Evolutionary conservation across 2,329 filamentous ascomycete species (phyloP).

Genomic region (Mariannaea elegans): DNA sequence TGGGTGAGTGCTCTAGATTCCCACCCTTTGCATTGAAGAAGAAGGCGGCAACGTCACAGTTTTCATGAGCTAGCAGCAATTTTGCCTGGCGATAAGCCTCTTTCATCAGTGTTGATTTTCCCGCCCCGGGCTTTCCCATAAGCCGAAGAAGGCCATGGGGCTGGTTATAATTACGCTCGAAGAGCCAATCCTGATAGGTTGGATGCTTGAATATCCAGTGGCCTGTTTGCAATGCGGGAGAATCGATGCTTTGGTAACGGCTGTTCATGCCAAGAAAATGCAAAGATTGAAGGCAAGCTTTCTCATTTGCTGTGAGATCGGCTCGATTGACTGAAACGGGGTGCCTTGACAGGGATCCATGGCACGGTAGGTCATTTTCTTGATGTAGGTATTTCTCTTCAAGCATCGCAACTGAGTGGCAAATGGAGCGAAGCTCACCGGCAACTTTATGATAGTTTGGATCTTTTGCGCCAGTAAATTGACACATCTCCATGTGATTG

Average conservation of each 20-base stretch:
- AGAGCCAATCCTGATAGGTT: slow-evolving; percentile 10
- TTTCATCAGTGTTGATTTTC: slow-evolving; percentile 23
- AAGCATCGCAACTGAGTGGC: not conserved
- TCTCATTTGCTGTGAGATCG: not conserved
- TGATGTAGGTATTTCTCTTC: not conserved
- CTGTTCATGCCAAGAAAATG: slow-evolving; percentile 12
- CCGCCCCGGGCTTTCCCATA: slow-evolving; percentile 19
- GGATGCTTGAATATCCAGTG: slow-evolving; percentile 12
- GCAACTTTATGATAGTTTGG: slow-evolving; percentile 24
- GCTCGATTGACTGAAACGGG: too few species aligned
- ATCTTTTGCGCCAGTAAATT: not conserved
- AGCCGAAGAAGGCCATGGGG: slow-evolving; percentile 6
- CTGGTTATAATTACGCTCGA: fast-evolving
- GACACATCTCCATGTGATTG: slow-evolving; percentile 24
- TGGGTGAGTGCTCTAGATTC: not conserved
- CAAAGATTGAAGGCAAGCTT: slow-evolving; percentile 4
- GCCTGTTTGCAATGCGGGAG: slow-evolving; percentile 2
- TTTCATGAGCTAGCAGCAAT: not conserved
- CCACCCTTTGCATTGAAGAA: slow-evolving; percentile 17
- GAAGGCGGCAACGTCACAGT: slow-evolving; percentile 15
- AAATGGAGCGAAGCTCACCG: slow-evolving; percentile 11
- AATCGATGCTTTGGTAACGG: not conserved
- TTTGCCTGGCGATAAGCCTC: slow-evolving; percentile 13
- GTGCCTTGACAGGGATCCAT: too few species aligned
- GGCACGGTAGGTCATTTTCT: too few species aligned